A percentile compares a stretch with the other conserved stretches of the same genome.
These are phyloP conservation scores for Ophiostoma sp. DNA, from an alignment of 2,329 filamentous ascomycete genomes.

Conservation along the genomic window DNA sequence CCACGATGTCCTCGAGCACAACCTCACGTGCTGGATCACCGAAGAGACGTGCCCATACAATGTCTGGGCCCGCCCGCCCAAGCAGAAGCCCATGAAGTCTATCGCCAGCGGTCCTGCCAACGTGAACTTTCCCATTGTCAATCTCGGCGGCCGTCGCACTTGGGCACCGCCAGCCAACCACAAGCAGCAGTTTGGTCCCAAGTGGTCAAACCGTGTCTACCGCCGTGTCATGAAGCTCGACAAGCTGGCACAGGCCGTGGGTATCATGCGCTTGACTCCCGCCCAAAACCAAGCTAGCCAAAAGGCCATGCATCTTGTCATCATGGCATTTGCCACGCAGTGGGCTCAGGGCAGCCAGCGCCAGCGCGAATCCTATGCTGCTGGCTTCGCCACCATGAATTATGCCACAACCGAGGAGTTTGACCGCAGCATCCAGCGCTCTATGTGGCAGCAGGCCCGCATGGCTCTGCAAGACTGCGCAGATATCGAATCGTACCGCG, in stretches of 20 bases:
- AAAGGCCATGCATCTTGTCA: conserved; percentile 49
- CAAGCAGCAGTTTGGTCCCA: conserved; percentile 42
- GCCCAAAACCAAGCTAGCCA: conserved; percentile 47
- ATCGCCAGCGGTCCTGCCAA: background rate
- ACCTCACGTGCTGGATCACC: conserved; percentile 55
- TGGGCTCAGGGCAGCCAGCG: conserved; percentile 46
- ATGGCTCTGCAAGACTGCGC: conserved; percentile 40
- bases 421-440: conserved; percentile 40
- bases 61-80: conserved; percentile 28
- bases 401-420: conserved; percentile 38
- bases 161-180: conserved; percentile 26
- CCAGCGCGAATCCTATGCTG: conserved; percentile 30
- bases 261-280: conserved; percentile 43
- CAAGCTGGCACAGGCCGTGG: conserved; percentile 42
- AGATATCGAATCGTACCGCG: conserved; percentile 41
- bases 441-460: conserved; percentile 44
- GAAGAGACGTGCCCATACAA: conserved; percentile 55
- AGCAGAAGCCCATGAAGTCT: conserved; percentile 1
- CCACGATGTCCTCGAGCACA: conserved; percentile 56
- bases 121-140: background rate
- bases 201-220: conserved; percentile 53
- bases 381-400: conserved; percentile 26
- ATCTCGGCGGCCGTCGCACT: conserved; percentile 30
- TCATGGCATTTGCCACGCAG: conserved; percentile 56
- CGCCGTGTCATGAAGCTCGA: conserved; percentile 51